Percentiles rank a stretch among this genome's conserved stretches.
phyloP scores from a whole-genome alignment of 805 yeast genomes.

The Myxozyma sirexii region DNA sequence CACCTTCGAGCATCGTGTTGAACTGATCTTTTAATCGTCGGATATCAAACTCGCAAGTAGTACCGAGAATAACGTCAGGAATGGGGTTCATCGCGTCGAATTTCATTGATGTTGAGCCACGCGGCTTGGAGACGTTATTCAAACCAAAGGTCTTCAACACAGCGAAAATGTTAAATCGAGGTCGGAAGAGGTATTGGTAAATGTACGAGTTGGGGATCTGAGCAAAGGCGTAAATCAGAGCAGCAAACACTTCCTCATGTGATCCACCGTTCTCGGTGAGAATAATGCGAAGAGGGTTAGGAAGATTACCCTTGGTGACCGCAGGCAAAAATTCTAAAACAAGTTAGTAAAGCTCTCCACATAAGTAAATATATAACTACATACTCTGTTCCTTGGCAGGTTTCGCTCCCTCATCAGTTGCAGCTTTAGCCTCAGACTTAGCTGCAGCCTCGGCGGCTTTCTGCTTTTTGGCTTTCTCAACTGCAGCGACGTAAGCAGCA shows the following conservation, averaged over 20 bases:
- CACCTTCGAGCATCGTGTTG: constrained; percentile 19
- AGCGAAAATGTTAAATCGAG: constrained; percentile 30
- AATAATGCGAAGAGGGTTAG: constrained; percentile 27
- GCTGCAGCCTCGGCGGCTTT: constrained; percentile 3
- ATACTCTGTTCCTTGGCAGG: constrained; percentile 8
- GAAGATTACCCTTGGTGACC: constrained; percentile 21
- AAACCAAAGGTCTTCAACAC: constrained; percentile 26
- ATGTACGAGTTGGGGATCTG: constrained; percentile 31
- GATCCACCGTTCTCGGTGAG: constrained; percentile 31
- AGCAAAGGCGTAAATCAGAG: constrained; percentile 33
- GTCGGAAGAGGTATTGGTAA: constrained; percentile 25
- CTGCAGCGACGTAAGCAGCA: constrained; percentile 17
- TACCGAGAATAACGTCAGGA: constrained; percentile 30
- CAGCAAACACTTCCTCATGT: constrained; percentile 34
- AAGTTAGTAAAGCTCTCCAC: neutral
- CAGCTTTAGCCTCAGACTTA: neutral
- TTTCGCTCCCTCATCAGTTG: neutral
- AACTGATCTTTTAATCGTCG: constrained; percentile 19
- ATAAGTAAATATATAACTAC: neutral
- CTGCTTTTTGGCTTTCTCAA: constrained; percentile 12
- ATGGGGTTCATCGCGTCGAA: constrained; percentile 25
- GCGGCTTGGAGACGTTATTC: constrained; percentile 23
- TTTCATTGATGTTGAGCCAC: constrained; percentile 26
- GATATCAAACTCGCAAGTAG: constrained; percentile 33
- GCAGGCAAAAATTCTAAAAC: constrained; percentile 14